Conservation (phyloP, 1,139 yeast species). For the Diutina sp. region DNA sequence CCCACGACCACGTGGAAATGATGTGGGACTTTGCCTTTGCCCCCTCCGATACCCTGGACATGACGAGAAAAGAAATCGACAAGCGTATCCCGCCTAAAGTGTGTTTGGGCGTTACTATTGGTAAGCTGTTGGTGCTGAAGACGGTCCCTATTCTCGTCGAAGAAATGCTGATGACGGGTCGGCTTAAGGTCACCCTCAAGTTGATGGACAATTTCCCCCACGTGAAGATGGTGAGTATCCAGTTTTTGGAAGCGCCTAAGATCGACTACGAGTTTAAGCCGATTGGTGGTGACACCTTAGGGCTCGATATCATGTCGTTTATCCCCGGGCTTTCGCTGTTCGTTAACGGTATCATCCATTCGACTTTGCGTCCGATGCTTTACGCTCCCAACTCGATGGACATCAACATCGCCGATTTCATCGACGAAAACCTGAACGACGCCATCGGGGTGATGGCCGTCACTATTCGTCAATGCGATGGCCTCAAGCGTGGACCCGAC, state of each 20-base stretch:
- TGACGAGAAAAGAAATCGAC: constrained; percentile 63
- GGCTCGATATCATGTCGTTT: constrained; percentile 71
- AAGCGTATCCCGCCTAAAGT: constrained; percentile 68
- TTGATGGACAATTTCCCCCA: constrained; percentile 60
- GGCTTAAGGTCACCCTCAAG: constrained; percentile 53
- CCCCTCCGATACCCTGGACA: constrained; percentile 70
- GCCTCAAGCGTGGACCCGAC: constrained; percentile 28
- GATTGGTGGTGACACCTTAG: constrained; percentile 79
- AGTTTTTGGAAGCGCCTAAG: constrained; percentile 63
- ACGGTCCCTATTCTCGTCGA: constrained; percentile 67
- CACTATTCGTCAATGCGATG: constrained; percentile 40
- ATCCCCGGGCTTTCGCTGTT: constrained; percentile 70
- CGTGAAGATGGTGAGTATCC: constrained; percentile 56
- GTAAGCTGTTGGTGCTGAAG: constrained; percentile 66
- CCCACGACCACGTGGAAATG: constrained; percentile 59
- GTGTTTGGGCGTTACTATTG: constrained; percentile 65
- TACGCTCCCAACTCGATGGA: constrained; percentile 78
- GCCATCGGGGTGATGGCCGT: constrained; percentile 59
- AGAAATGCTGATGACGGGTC: constrained; percentile 64
- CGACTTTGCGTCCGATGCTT: constrained; percentile 61
- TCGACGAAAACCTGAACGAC: constrained; percentile 51
- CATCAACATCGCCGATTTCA: constrained; percentile 56
- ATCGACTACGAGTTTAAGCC: constrained; percentile 74
- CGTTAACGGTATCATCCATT: constrained; percentile 56
- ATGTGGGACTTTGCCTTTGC: constrained; percentile 74